Percentiles rank a stretch among this genome's conserved stretches.
Conservation (phyloP, 2,329 filamentous ascomycete species). For the Sporothrix globosa region DNA sequence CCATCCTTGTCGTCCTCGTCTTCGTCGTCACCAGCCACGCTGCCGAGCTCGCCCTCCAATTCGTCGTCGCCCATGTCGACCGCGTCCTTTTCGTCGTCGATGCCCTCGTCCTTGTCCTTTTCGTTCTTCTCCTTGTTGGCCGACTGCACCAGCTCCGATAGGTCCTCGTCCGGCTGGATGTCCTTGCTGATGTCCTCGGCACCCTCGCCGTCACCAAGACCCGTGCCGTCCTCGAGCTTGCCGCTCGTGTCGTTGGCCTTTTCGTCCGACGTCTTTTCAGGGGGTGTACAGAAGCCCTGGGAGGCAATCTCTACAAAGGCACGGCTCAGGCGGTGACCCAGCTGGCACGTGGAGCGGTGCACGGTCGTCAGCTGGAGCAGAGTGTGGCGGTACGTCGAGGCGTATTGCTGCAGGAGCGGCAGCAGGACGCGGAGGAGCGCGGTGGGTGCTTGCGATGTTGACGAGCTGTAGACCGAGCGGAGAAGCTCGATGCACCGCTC, state of each 20-base stretch:
- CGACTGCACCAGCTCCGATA: slow-evolving; percentile 88
- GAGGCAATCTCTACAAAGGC: slow-evolving; percentile 77
- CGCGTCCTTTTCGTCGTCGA: slow-evolving; percentile 80
- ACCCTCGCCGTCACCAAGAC: slow-evolving; percentile 91
- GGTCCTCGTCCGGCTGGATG: slow-evolving; percentile 87
- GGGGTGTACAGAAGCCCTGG: slow-evolving; percentile 88
- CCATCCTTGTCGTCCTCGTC: slow-evolving; percentile 63
- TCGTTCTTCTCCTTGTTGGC: slow-evolving; percentile 67
- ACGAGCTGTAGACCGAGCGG: slow-evolving; percentile 32
- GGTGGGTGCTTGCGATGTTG: not conserved
- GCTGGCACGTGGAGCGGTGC: slow-evolving; percentile 71
- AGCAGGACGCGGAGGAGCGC: slow-evolving; percentile 63
- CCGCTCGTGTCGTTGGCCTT: slow-evolving; percentile 60
- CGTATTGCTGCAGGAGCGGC: slow-evolving; percentile 77
- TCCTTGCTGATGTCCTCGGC: slow-evolving; percentile 98
- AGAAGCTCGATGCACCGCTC: slow-evolving; percentile 46
- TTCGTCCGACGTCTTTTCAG: slow-evolving; percentile 75
- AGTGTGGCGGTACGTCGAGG: slow-evolving; percentile 60
- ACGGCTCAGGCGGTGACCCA: slow-evolving; percentile 74
- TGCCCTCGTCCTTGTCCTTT: slow-evolving; percentile 63
- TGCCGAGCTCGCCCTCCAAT: slow-evolving; percentile 80
- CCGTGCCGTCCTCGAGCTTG: slow-evolving; percentile 87
- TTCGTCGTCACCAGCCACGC: slow-evolving; percentile 63
- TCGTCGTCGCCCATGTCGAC: slow-evolving; percentile 94
- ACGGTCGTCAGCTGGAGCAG: slow-evolving; percentile 63